Evolutionary conservation across 2,329 filamentous ascomycete genomes (phyloP).

Genomic region (Fusarium austroafricanum): DNA sequence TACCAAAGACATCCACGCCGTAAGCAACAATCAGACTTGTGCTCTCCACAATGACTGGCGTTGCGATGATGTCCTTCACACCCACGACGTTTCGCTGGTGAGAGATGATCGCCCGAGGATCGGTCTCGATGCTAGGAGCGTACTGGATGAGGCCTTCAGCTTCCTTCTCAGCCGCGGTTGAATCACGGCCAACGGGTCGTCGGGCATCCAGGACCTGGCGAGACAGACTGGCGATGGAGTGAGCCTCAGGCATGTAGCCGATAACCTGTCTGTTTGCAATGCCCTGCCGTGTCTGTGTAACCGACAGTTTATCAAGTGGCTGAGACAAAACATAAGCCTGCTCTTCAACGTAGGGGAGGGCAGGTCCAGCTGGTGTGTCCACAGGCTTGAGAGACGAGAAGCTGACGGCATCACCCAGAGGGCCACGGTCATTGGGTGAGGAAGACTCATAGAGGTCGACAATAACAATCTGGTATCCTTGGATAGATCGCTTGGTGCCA

Average conservation of each 20-base stretch:
- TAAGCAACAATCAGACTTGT: slow-evolving; percentile 91
- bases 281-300: slow-evolving; percentile 91
- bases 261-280: slow-evolving; percentile 87
- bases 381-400: slow-evolving; percentile 81
- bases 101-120: slow-evolving; percentile 82
- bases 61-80: slow-evolving; percentile 77
- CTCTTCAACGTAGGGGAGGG: slow-evolving; percentile 79
- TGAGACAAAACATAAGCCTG: slow-evolving; percentile 85
- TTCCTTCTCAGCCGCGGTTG: slow-evolving; percentile 80
- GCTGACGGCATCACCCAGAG: slow-evolving; percentile 75
- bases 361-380: slow-evolving; percentile 63
- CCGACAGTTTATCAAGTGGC: slow-evolving; percentile 81
- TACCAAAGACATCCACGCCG: slow-evolving; percentile 89
- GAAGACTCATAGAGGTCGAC: slow-evolving; percentile 92
- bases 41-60: slow-evolving; percentile 86
- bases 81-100: slow-evolving; percentile 86
- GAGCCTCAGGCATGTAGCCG: slow-evolving; percentile 77
- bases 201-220: slow-evolving; percentile 85
- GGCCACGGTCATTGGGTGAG: slow-evolving; percentile 84
- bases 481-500: slow-evolving; percentile 67
- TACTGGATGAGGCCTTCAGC: slow-evolving; percentile 84
- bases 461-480: slow-evolving; percentile 87
- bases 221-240: slow-evolving; percentile 83
- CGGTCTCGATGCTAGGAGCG: slow-evolving; percentile 80
- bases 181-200: slow-evolving; percentile 85